A percentile compares a stretch with the other conserved stretches of the same genome.
These are phyloP conservation scores for Solanum aculeatissimum DNA, from an alignment of 305 asterid species.

Conservation along the genomic window DNA sequence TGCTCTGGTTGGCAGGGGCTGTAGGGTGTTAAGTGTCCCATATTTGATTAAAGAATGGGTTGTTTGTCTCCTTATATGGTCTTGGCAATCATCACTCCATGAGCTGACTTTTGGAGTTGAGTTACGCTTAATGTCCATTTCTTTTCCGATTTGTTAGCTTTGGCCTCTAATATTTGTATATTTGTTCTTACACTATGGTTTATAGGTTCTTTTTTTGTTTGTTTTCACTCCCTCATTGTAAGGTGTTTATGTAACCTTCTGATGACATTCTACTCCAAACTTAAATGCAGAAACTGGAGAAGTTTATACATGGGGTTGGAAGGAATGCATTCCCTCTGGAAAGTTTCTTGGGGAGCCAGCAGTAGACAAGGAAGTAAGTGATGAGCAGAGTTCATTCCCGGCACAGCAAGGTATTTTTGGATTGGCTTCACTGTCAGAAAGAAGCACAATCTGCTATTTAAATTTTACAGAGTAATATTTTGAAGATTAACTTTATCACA, in stretches of 20 bases:
- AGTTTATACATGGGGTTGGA: constrained; percentile 99
- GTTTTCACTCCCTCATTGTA: not conserved
- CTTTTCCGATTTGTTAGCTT: not conserved
- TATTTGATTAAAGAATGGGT: not conserved
- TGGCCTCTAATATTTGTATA: not conserved
- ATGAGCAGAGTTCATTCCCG: constrained; percentile 34
- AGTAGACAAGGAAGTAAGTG: constrained; percentile 38
- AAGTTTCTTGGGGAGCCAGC: constrained; percentile 62
- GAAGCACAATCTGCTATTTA: constrained; percentile 13
- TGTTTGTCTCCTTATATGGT: not conserved
- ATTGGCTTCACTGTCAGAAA: constrained; percentile 15
- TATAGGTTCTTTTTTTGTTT: not conserved
- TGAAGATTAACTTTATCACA: constrained; percentile 38
- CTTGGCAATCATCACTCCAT: not conserved
- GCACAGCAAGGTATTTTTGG: constrained; percentile 58
- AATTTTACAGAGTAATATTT: constrained; percentile 26
- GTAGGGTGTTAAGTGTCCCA: not conserved
- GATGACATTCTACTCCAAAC: constrained; percentile 4
- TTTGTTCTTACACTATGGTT: not conserved
- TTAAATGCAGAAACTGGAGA: constrained; percentile 60
- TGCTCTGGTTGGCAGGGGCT: not conserved
- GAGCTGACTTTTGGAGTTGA: not conserved
- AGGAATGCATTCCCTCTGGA: constrained; percentile 95
- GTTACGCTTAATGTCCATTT: not conserved
- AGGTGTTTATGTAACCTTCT: not conserved